A percentile compares a stretch with the other conserved stretches of the same genome.
These are phyloP conservation scores for Heritiera fomes DNA, from an alignment of 345 rosid genomes.

Conservation along the genomic window DNA sequence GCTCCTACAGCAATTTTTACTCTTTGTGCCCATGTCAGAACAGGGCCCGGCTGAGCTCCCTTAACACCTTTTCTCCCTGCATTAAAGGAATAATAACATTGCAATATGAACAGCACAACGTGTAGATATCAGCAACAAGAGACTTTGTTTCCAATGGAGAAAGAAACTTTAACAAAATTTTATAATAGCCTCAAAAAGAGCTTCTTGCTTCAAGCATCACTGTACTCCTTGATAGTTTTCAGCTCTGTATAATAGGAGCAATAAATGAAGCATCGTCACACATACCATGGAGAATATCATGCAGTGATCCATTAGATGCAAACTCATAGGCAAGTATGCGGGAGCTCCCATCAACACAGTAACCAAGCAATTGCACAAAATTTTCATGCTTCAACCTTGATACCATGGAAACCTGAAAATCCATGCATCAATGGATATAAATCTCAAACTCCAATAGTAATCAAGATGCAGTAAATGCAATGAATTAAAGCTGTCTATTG, in stretches of 20 bases:
- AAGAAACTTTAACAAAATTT: background rate
- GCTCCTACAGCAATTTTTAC: conserved; percentile 83
- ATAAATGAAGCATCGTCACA: conserved; percentile 12
- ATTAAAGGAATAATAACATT: conserved; percentile 1
- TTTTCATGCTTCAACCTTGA: conserved; percentile 71
- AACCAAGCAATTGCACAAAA: conserved; percentile 71
- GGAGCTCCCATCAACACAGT: conserved; percentile 68
- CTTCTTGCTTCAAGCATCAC: background rate
- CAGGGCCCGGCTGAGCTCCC: conserved; percentile 82
- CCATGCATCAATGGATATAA: conserved; percentile 8
- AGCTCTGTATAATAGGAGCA: background rate
- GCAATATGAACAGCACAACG: conserved; percentile 3
- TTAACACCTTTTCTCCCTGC: conserved; percentile 80
- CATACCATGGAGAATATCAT: conserved; percentile 81
- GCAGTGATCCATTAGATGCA: conserved; percentile 87
- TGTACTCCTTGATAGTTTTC: background rate
- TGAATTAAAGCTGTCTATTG: background rate
- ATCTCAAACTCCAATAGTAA: background rate
- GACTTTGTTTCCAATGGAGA: background rate
- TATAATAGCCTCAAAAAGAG: too few relatives aligned
- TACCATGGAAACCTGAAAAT: conserved; percentile 70
- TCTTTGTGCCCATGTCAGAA: conserved; percentile 69
- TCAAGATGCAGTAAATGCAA: background rate
- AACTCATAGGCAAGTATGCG: conserved; percentile 74
- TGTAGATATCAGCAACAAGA: background rate